phyloP scores from a whole-genome alignment of 2,329 filamentous ascomycete species.

The Podosphaera xanthii region DNA sequence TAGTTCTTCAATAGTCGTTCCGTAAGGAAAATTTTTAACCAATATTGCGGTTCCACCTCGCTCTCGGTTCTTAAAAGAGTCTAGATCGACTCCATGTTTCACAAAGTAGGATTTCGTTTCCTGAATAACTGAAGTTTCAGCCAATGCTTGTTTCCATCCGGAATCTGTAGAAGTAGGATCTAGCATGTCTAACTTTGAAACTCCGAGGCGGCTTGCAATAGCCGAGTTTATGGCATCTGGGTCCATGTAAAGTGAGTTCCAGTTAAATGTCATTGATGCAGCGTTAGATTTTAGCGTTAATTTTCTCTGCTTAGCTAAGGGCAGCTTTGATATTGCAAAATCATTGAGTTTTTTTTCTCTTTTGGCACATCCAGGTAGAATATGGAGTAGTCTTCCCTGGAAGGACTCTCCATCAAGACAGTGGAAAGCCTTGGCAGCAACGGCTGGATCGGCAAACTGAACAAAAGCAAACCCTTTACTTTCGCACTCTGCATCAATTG shows the following conservation, averaged over 20 bases:
- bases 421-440: constrained; percentile 59
- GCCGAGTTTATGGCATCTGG: constrained; percentile 86
- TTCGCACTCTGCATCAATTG: constrained; percentile 45
- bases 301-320: constrained; percentile 81
- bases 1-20: constrained; percentile 31
- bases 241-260: constrained; percentile 99
- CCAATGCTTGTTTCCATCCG: constrained; percentile 87
- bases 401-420: constrained; percentile 67
- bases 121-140: constrained; percentile 87
- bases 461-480: constrained; percentile 86
- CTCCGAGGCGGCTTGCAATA: constrained; percentile 62
- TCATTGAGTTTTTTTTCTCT: constrained; percentile 68
- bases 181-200: constrained; percentile 75
- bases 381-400: constrained; percentile 77
- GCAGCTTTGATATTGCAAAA: constrained; percentile 70
- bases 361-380: constrained; percentile 66
- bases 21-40: constrained; percentile 82
- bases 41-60: constrained; percentile 73
- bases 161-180: constrained; percentile 92
- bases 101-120: constrained; percentile 86
- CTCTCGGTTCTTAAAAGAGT: constrained; percentile 68
- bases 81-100: constrained; percentile 70
- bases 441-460: constrained; percentile 47
- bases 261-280: constrained; percentile 62
- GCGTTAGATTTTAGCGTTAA: constrained; percentile 70